Percentiles rank a stretch among this genome's conserved stretches.
Conservation (phyloP, 495 filamentous ascomycete genomes). For the Friedmanniomyces simplex region DNA sequence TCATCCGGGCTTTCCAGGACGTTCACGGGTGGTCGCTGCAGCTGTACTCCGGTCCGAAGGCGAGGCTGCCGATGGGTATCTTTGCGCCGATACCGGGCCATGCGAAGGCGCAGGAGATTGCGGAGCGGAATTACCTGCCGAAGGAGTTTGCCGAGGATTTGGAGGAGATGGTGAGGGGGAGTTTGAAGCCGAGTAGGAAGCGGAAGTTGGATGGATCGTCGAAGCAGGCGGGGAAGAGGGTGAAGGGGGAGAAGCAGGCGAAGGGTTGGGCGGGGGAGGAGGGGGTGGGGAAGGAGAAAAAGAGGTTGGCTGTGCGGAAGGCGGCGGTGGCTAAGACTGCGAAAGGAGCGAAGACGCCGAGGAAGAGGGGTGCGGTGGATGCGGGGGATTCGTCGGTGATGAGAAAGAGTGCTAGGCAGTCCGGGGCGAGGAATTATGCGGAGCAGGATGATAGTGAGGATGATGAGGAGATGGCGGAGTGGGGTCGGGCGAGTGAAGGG, state of each 20-base stretch:
- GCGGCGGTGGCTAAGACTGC: slow-evolving; percentile 29
- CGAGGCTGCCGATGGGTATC: slow-evolving; percentile 65
- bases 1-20: slow-evolving; percentile 75
- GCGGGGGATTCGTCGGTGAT: slow-evolving; percentile 29
- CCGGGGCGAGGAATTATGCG: slow-evolving; percentile 39
- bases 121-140: slow-evolving; percentile 70
- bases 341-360: slow-evolving; percentile 36
- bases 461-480: slow-evolving; percentile 42
- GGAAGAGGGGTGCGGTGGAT: slow-evolving; percentile 33
- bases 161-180: slow-evolving; percentile 44
- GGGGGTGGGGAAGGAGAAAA: slow-evolving; percentile 2
- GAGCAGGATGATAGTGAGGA: slow-evolving; percentile 50
- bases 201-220: slow-evolving; percentile 22
- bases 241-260: slow-evolving; percentile 33
- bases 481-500: background rate
- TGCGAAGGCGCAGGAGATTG: slow-evolving; percentile 68
- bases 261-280: slow-evolving; percentile 33
- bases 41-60: slow-evolving; percentile 62
- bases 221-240: slow-evolving; percentile 36
- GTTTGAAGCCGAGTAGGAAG: slow-evolving; percentile 32
- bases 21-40: slow-evolving; percentile 67
- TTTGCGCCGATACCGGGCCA: slow-evolving; percentile 67
- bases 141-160: slow-evolving; percentile 70
- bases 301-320: slow-evolving; percentile 27
- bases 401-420: slow-evolving; percentile 35